Percentiles rank a stretch among this genome's conserved stretches.
phyloP scores from a whole-genome alignment of 257 asterid species.

The Apocynum venetum region DNA sequence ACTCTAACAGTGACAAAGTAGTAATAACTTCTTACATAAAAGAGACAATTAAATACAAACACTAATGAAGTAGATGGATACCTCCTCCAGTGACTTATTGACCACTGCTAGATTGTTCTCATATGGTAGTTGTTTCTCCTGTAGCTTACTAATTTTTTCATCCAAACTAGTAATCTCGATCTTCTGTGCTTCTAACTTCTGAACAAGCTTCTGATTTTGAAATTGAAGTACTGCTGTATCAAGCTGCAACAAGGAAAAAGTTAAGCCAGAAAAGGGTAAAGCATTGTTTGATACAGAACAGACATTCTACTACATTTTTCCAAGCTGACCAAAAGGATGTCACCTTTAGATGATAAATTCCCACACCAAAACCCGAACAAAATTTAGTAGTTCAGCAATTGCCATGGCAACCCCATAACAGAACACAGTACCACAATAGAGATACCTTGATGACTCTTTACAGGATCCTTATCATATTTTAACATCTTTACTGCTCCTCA shows the following conservation, averaged over 20 bases:
- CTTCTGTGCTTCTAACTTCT: slow-evolving; percentile 89
- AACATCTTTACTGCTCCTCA: background rate
- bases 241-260: slow-evolving; percentile 44
- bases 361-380: background rate
- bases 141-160: slow-evolving; percentile 46
- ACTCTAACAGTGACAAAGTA: background rate
- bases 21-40: background rate
- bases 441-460: background rate
- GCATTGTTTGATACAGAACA: background rate
- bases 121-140: slow-evolving; percentile 58
- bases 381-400: background rate
- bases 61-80: slow-evolving; percentile 18
- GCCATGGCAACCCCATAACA: background rate
- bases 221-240: slow-evolving; percentile 84
- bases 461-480: background rate
- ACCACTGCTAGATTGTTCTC: slow-evolving; percentile 47
- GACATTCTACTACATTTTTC: background rate
- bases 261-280: background rate
- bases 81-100: slow-evolving; percentile 72
- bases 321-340: background rate
- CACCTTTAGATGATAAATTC: background rate
- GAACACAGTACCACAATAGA: background rate
- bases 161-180: slow-evolving; percentile 60
- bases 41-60: background rate
- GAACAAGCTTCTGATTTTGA: slow-evolving; percentile 88